A percentile compares a stretch with the other conserved stretches of the same genome.
phyloP scores from a whole-genome alignment of 108 stramenopile species.

The Pseudonitzschia pungens region DNA sequence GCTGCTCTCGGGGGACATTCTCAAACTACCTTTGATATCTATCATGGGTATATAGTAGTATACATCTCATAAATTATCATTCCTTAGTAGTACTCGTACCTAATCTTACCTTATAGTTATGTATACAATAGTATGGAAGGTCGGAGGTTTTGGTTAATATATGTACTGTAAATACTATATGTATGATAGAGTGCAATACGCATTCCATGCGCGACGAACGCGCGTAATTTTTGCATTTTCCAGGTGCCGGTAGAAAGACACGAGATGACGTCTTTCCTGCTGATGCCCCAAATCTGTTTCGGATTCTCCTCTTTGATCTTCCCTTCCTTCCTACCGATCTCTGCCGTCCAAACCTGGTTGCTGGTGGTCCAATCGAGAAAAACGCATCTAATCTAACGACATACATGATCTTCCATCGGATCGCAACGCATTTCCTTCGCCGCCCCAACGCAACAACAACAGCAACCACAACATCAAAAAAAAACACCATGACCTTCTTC shows the following conservation, averaged over 20 bases:
- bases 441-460: too few relatives aligned
- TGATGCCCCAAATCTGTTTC: constrained; percentile 1
- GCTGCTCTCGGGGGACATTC: background rate
- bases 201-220: background rate
- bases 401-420: background rate
- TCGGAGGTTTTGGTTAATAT: too few relatives aligned
- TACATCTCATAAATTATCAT: too few relatives aligned
- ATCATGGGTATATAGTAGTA: too few relatives aligned
- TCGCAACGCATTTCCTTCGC: background rate
- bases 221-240: background rate
- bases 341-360: constrained; percentile 5
- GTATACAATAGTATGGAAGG: too few relatives aligned
- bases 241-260: background rate
- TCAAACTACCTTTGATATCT: background rate
- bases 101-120: too few relatives aligned
- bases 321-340: background rate
- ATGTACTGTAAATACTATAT: too few relatives aligned
- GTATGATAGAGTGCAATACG: too few relatives aligned
- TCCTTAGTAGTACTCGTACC: too few relatives aligned
- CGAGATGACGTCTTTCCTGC: constrained; percentile 5
- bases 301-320: background rate
- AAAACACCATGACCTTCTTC: constrained; percentile 8
- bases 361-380: background rate
- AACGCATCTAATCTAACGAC: background rate
- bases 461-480: too few relatives aligned